These are phyloP conservation scores for Leishmania arabica DNA, from an alignment of 208 protist genomes.

Conservation along the genomic window DNA sequence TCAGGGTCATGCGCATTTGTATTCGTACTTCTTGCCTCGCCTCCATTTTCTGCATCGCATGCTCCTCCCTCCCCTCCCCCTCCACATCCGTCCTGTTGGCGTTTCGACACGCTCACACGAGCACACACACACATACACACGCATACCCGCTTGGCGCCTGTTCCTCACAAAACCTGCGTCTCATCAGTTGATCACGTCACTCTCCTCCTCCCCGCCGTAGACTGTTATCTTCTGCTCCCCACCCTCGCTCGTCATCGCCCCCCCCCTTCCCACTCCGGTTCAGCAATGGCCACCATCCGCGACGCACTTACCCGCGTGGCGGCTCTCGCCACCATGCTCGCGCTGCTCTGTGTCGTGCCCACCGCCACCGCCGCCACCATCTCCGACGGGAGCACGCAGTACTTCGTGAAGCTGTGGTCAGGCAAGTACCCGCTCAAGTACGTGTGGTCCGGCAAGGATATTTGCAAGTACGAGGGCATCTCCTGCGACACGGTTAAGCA, in stretches of 20 bases:
- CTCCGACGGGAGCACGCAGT: slow-evolving; percentile 30
- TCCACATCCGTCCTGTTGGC: not conserved
- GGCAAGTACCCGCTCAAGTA: slow-evolving; percentile 28
- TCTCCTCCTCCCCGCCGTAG: not conserved
- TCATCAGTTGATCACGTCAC: not conserved
- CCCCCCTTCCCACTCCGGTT: not conserved
- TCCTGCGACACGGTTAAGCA: slow-evolving; percentile 34
- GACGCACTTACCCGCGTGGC: not conserved
- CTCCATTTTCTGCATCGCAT: not conserved
- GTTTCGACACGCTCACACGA: not conserved
- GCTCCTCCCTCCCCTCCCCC: not conserved
- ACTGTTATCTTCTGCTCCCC: not conserved
- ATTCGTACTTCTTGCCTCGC: not conserved
- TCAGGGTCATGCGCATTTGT: not conserved
- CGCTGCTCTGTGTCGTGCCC: slow-evolving; percentile 7
- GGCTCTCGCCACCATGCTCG: slow-evolving; percentile 1
- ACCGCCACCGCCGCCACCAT: slow-evolving; percentile 8
- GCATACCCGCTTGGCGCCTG: not conserved
- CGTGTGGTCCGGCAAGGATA: slow-evolving; percentile 43
- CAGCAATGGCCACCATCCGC: not conserved
- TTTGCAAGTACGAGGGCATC: slow-evolving; percentile 46
- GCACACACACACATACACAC: not conserved
- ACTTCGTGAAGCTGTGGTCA: slow-evolving; percentile 33
- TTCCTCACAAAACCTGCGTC: not conserved
- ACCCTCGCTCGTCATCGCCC: not conserved